Evolutionary conservation across 768 basidiomycete species (phyloP).

Genomic region (Agrocybe praecox): DNA sequence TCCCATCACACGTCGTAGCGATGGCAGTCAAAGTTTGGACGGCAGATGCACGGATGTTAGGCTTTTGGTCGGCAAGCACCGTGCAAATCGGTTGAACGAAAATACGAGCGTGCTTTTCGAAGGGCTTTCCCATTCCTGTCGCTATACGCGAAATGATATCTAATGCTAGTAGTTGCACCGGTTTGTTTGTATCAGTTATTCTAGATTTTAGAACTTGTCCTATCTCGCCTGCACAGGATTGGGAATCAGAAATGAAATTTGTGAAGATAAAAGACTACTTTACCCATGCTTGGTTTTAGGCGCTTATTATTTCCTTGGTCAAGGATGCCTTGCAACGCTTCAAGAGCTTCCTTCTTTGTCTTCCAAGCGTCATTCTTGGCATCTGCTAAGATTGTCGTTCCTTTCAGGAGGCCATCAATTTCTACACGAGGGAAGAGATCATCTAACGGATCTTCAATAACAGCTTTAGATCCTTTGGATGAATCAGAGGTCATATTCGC

Average conservation of each 20-base stretch:
- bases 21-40: conserved; percentile 81
- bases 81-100: conserved; percentile 78
- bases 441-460: conserved; percentile 75
- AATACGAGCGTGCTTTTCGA: conserved; percentile 85
- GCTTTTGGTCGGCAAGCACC: conserved; percentile 92
- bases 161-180: conserved; percentile 87
- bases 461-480: conserved; percentile 42
- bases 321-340: conserved; percentile 77
- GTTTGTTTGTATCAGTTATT: conserved; percentile 91
- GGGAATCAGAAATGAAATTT: neutral
- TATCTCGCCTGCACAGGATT: conserved; percentile 74
- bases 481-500: conserved; percentile 47
- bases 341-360: conserved; percentile 92
- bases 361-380: conserved; percentile 97
- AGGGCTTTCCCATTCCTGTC: conserved; percentile 92
- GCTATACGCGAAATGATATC: conserved; percentile 91
- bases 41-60: conserved; percentile 78
- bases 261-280: conserved; percentile 9
- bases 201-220: conserved; percentile 86
- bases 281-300: conserved; percentile 88
- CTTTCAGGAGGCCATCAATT: conserved; percentile 81
- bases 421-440: conserved; percentile 96
- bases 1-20: conserved; percentile 77
- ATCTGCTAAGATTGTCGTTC: conserved; percentile 80
- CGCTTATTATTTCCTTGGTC: conserved; percentile 94